These are phyloP conservation scores for Serendipita vermifera DNA, from an alignment of 768 basidiomycete genomes.

Conservation along the genomic window DNA sequence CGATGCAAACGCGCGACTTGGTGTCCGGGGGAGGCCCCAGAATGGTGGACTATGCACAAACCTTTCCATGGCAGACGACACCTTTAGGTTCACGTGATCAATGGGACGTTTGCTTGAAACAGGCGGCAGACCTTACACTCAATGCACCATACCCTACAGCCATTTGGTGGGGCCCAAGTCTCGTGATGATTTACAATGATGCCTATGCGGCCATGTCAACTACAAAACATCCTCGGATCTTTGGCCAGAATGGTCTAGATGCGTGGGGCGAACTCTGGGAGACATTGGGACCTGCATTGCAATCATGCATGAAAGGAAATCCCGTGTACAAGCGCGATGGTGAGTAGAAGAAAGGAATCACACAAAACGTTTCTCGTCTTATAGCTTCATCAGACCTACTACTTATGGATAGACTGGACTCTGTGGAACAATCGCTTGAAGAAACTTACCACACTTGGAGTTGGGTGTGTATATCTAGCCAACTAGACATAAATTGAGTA, in stretches of 20 bases:
- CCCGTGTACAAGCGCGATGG: slow-evolving; percentile 17
- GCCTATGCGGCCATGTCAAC: slow-evolving; percentile 18
- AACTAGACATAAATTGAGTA: neutral
- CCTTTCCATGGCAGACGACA: slow-evolving; percentile 16
- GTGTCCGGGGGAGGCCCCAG: neutral
- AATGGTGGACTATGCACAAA: slow-evolving; percentile 14
- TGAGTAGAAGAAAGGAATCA: slow-evolving; percentile 11
- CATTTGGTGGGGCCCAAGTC: slow-evolving; percentile 18
- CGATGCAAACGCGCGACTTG: no score
- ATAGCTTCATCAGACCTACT: neutral
- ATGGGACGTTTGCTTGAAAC: slow-evolving; percentile 15
- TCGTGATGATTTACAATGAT: slow-evolving; percentile 19
- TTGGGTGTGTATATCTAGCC: slow-evolving; percentile 16
- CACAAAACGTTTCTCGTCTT: neutral
- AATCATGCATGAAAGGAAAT: slow-evolving; percentile 15
- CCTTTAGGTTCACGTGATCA: slow-evolving; percentile 12
- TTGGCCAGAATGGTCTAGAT: slow-evolving; percentile 16
- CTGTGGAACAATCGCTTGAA: slow-evolving; percentile 16
- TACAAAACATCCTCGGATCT: slow-evolving; percentile 18
- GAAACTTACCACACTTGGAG: slow-evolving; percentile 19
- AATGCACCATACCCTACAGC: slow-evolving; percentile 15
- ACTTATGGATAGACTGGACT: slow-evolving; percentile 1
- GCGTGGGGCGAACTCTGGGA: slow-evolving; percentile 22
- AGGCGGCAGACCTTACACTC: slow-evolving; percentile 12
- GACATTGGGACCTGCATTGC: slow-evolving; percentile 16